A percentile compares a stretch with the other conserved stretches of the same genome.
Conservation (phyloP, 129 eudicot genomes). For the Flaveria bidentis region DNA sequence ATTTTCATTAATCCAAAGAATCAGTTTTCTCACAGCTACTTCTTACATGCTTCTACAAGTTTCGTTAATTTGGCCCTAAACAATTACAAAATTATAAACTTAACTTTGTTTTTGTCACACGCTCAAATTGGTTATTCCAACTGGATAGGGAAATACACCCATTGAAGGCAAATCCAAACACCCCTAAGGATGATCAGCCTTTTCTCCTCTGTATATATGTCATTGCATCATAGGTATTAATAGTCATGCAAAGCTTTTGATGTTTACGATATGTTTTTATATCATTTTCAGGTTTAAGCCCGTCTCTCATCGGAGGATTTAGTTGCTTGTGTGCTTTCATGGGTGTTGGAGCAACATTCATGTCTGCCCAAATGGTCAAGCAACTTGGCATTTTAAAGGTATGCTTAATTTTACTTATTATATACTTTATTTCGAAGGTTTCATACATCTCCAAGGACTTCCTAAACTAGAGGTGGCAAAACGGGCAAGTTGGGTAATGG, state of each 20-base stretch:
- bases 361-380: constrained; percentile 77
- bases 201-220: not conserved
- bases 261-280: constrained; percentile 12
- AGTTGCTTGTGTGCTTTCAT: constrained; percentile 96
- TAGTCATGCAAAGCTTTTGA: not conserved
- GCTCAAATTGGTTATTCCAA: not conserved
- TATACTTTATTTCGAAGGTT: not conserved
- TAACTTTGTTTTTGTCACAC: not conserved
- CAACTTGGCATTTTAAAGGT: constrained; percentile 83
- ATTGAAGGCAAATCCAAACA: not conserved
- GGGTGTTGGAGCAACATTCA: constrained; percentile 96
- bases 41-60: not conserved
- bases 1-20: not conserved
- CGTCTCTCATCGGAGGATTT: constrained; percentile 86
- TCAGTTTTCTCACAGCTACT: not conserved
- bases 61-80: not conserved
- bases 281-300: constrained; percentile 70
- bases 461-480: not conserved
- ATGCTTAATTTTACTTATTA: constrained; percentile 16
- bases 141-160: not conserved
- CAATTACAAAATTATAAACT: not conserved
- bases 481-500: not conserved
- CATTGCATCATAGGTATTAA: not conserved
- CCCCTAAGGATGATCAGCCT: not conserved
- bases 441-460: too few species aligned